Base-by-base conservation (phyloP, 768 basidiomycete species). In the Pulveroboletus frians region DNA sequence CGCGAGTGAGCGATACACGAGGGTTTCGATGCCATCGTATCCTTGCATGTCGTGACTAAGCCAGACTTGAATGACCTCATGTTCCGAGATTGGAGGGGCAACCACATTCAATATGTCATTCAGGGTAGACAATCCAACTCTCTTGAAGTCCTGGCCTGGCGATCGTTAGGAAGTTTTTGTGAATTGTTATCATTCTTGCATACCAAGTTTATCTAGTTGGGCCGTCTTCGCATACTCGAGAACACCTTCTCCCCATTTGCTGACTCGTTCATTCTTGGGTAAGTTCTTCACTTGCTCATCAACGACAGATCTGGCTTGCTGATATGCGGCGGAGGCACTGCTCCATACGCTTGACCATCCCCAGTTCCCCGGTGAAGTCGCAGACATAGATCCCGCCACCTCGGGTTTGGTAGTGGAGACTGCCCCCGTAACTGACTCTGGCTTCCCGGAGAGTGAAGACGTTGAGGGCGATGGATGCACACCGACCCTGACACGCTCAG, bases 41-140 rank as follows among this genome's bases (percentile, higher is more conserved):
- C 96, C 96, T 54, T 79, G 76, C 94, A 99, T 94, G 57, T 96
- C 93, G 70, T 98, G 94, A 61, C 86, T 88, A 34, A 99, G 72
- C 87, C 90, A 92, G 8, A 99, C 84, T 65, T 96, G 84, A 55
- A 99, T 93, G 14, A 97, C 92, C 69, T 99, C 96, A 64, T 98
- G 95, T 66, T 95, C 94, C 21, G 94, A 90, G 59, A 98, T 98
- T 11, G 96, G 96, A 36, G 96, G 96, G 0, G 96, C 96, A 51
- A 99, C 95, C 26, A 87, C 95, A 64, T 97, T 95, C 43, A 99
- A 73, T 48, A 99, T 84, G 49, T 95, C 93, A 3, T 82, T 90
- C 23, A 98, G 72, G 3, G 94, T 92, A 9, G 90, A 92, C 32
- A 94, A 71, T 26, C 92, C 91, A 23, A 88, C 87, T 43, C 85